Conservation (phyloP, 176 grass and related monocot species). For the Metroxylon sagu region DNA sequence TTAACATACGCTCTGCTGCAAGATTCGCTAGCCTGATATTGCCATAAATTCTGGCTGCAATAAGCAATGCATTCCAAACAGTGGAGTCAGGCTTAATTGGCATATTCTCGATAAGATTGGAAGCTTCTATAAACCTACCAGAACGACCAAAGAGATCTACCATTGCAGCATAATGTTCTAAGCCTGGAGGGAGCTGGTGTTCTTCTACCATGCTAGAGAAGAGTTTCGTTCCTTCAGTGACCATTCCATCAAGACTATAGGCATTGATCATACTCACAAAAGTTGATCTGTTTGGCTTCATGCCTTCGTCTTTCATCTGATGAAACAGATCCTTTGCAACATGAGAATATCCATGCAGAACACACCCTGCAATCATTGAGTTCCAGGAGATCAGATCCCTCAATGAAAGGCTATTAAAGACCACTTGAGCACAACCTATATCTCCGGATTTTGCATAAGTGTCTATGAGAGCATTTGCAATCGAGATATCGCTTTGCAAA, state of each 20-base stretch:
- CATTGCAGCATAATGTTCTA: constrained; percentile 57
- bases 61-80: constrained; percentile 52
- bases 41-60: constrained; percentile 40
- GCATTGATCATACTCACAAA: constrained; percentile 52
- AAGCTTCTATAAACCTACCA: constrained; percentile 55
- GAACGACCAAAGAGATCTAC: constrained; percentile 52
- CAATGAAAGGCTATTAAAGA: constrained; percentile 44
- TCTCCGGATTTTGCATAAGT: constrained; percentile 61
- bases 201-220: constrained; percentile 41
- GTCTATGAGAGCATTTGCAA: constrained; percentile 58
- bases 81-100: constrained; percentile 38
- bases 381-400: constrained; percentile 70
- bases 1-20: constrained; percentile 32
- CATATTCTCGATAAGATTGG: constrained; percentile 50
- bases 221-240: constrained; percentile 34
- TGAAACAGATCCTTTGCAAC: constrained; percentile 28
- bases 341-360: constrained; percentile 45
- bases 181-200: constrained; percentile 37
- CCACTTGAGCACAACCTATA: constrained; percentile 36
- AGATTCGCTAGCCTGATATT: constrained; percentile 41
- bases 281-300: constrained; percentile 44
- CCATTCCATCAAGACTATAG: constrained; percentile 41
- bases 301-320: constrained; percentile 41
- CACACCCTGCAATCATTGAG: constrained; percentile 44
- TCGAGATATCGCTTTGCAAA: constrained; percentile 42